Conservation (phyloP, 75 land plant genomes). For the Sequoiadendron giganteum region DNA sequence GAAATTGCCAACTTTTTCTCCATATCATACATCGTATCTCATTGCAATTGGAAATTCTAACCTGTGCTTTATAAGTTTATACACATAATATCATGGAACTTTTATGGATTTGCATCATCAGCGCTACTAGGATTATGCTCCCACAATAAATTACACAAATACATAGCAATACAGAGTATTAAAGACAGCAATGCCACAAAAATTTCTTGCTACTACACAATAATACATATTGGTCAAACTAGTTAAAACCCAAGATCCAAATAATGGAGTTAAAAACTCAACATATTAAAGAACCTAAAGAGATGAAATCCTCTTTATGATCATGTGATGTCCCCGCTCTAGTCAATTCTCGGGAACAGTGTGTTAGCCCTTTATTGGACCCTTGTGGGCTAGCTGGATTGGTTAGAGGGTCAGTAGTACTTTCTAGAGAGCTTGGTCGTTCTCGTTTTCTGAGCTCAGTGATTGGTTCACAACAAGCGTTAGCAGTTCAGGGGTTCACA, state of each 20-base stretch:
- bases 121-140: background rate
- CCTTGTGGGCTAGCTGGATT: too few species aligned
- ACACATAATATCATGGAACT: background rate
- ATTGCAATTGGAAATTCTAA: background rate
- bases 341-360: too few species aligned
- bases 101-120: background rate
- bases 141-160: background rate
- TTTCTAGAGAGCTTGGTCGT: too few species aligned
- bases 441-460: too few species aligned
- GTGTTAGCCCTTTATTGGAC: too few species aligned
- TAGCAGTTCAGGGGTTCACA: too few species aligned
- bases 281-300: background rate
- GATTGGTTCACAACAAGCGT: too few species aligned
- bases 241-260: background rate
- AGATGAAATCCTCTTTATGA: background rate
- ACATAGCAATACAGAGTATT: background rate
- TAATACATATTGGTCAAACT: background rate
- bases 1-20: too few species aligned
- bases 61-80: background rate
- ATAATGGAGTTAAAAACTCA: background rate
- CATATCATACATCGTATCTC: too few species aligned
- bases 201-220: background rate
- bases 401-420: too few species aligned
- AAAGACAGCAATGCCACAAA: background rate
- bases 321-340: too few species aligned